phyloP scores from a whole-genome alignment of 116 monocot genomes.

The Dioscorea cayenensis region DNA sequence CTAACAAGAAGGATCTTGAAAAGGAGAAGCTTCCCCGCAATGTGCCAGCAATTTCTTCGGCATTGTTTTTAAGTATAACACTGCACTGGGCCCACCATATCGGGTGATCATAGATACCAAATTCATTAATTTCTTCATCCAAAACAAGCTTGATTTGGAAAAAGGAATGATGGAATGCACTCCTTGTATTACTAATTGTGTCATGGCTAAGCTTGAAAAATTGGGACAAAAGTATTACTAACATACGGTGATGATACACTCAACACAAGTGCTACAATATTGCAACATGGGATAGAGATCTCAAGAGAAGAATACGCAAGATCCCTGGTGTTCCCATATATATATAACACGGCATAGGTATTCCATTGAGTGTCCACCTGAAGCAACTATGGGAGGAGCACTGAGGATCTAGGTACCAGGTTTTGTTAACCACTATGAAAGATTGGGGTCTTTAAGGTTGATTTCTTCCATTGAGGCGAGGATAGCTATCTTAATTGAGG shows the following conservation, averaged over 20 bases:
- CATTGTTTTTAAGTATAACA: conserved; percentile 90
- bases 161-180: conserved; percentile 99
- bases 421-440: no score
- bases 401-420: no score
- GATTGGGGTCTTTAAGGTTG: no score
- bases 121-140: conserved; percentile 97
- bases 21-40: conserved; percentile 80
- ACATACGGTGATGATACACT: conserved; percentile 19
- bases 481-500: no score
- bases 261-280: conserved; percentile 98
- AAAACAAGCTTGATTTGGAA: conserved; percentile 95
- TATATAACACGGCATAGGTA: conserved; percentile 74
- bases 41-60: conserved; percentile 74
- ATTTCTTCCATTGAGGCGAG: no score
- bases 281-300: conserved; percentile 98
- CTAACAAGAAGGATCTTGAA: conserved; percentile 53
- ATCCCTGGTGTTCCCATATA: conserved; percentile 88
- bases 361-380: conserved; percentile 74
- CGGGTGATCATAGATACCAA: conserved; percentile 93
- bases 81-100: conserved; percentile 90
- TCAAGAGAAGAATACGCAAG: conserved; percentile 97
- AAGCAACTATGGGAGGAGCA: conserved; percentile 83
- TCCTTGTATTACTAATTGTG: conserved; percentile 94
- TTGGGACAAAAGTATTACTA: conserved; percentile 93
- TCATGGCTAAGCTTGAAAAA: conserved; percentile 99